Conservation (phyloP, 805 yeast species). For the Yarrowia porcina region DNA sequence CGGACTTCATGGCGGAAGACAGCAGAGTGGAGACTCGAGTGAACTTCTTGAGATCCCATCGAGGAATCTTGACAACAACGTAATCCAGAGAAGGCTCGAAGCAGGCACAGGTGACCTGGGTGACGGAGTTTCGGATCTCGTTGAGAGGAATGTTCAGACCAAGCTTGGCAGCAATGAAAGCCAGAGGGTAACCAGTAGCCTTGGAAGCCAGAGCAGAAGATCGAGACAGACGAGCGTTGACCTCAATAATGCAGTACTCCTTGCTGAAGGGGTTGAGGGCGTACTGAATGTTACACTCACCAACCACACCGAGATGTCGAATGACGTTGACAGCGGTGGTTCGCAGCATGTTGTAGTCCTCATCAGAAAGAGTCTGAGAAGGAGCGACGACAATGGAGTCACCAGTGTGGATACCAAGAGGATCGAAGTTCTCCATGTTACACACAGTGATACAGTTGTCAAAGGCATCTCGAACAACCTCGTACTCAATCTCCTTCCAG, state of each 20-base stretch:
- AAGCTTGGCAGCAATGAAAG: constrained; percentile 95
- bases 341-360: constrained; percentile 96
- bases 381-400: constrained; percentile 99
- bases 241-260: constrained; percentile 97
- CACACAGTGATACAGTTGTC: constrained; percentile 98
- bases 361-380: constrained; percentile 94
- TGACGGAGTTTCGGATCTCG: constrained; percentile 80
- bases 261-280: constrained; percentile 90
- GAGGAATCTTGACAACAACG: constrained; percentile 95
- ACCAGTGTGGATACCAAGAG: constrained; percentile 98
- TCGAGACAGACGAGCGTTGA: constrained; percentile 94
- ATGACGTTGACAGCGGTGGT: constrained; percentile 96
- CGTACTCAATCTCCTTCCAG: constrained; percentile 98
- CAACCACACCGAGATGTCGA: constrained; percentile 96
- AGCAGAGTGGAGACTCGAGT: constrained; percentile 84
- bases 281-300: constrained; percentile 98
- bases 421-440: constrained; percentile 99
- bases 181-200: constrained; percentile 98
- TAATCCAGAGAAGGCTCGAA: constrained; percentile 97
- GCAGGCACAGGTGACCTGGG: constrained; percentile 82
- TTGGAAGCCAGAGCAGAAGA: constrained; percentile 99
- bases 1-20: constrained; percentile 95
- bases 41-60: constrained; percentile 98
- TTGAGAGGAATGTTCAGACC: constrained; percentile 90
- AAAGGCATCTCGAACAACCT: constrained; percentile 95